Percentiles rank a stretch among this genome's conserved stretches.
Conservation (phyloP, 352 stramenopile species). For the Phytophthora sp. region DNA sequence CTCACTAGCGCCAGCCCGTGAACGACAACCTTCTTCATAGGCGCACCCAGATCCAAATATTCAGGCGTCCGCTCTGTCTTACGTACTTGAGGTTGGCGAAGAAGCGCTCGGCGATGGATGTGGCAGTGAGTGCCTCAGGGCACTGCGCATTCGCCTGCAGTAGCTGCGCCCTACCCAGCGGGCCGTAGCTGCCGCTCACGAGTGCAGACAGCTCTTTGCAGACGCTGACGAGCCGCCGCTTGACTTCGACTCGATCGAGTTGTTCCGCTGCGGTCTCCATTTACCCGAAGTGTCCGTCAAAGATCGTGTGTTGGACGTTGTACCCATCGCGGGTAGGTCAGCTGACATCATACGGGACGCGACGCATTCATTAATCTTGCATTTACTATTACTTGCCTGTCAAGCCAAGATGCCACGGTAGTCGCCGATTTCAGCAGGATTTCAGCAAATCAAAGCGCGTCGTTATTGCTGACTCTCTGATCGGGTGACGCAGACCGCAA, state of each 20-base stretch:
- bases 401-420: conserved; percentile 1
- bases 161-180: conserved; percentile 44
- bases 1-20: background rate
- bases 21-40: conserved; percentile 12
- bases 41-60: conserved; percentile 23
- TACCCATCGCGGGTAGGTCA: conserved; percentile 23
- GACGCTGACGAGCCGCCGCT: conserved; percentile 38
- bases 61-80: background rate
- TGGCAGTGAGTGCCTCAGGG: conserved; percentile 55
- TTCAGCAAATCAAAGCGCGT: conserved; percentile 22
- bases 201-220: conserved; percentile 38
- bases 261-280: too few species aligned
- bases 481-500: conserved; percentile 12
- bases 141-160: conserved; percentile 58
- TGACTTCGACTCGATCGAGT: conserved; percentile 30
- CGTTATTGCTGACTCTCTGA: conserved; percentile 33
- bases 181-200: conserved; percentile 52
- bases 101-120: conserved; percentile 45
- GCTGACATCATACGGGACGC: background rate
- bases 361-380: conserved; percentile 17
- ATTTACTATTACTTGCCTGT: conserved; percentile 22
- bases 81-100: conserved; percentile 48
- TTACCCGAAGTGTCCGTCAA: conserved; percentile 9
- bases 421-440: conserved; percentile 1
- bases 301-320: conserved; percentile 23